phyloP scores from a whole-genome alignment of 2,329 filamentous ascomycete genomes.

The Ophiostoma perfectum region DNA sequence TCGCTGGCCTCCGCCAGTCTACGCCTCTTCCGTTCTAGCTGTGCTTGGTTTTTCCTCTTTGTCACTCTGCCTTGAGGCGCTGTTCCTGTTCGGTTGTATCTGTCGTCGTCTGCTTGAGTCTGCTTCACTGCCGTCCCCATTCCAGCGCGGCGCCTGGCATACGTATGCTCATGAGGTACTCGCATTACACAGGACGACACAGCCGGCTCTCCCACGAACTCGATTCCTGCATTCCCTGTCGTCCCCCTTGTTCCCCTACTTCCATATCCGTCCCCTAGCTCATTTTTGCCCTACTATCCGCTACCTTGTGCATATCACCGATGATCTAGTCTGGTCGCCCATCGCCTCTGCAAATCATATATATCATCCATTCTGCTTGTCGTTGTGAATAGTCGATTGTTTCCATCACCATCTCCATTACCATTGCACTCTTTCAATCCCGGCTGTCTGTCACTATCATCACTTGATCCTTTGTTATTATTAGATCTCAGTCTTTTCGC shows the following conservation, averaged over 20 bases:
- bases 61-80: background rate
- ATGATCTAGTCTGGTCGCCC: background rate
- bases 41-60: background rate
- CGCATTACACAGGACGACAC: no score
- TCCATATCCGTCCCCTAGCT: no score
- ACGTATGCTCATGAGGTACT: no score
- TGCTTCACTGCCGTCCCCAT: no score
- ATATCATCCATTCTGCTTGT: background rate
- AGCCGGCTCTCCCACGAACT: no score
- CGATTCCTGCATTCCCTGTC: no score
- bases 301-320: background rate
- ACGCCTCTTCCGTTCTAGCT: background rate
- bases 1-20: background rate
- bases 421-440: background rate
- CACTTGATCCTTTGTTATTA: background rate
- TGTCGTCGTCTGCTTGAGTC: no score
- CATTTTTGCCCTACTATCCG: no score
- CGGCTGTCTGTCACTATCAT: no score
- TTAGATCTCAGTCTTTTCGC: background rate
- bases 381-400: background rate
- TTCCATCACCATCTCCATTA: background rate
- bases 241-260: no score
- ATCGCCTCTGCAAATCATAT: slow-evolving; percentile 8
- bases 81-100: no score
- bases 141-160: no score